A percentile compares a stretch with the other conserved stretches of the same genome.
Conservation (phyloP, 257 asterid species). For the Osmanthus fragrans region DNA sequence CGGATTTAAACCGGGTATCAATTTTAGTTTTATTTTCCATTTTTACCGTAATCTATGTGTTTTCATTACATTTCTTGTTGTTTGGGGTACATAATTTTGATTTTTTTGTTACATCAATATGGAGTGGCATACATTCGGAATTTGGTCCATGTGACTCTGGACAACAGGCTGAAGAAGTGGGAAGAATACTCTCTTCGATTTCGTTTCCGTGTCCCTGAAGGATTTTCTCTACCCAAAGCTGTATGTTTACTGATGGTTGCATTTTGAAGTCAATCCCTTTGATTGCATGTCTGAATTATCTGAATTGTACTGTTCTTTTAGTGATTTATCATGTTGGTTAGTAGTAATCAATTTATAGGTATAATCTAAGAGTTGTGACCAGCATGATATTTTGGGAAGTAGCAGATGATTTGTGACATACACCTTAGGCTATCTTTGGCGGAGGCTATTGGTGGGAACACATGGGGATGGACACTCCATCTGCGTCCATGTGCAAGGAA, state of each 20-base stretch:
- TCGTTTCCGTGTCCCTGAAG: slow-evolving; percentile 54
- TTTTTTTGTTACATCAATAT: slow-evolving; percentile 27
- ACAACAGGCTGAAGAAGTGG: slow-evolving; percentile 51
- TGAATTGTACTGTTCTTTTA: background rate
- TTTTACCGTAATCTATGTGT: background rate
- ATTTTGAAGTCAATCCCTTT: background rate
- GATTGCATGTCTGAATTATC: background rate
- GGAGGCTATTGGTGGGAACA: slow-evolving; percentile 3
- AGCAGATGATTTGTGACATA: background rate
- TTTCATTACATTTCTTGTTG: slow-evolving; percentile 3
- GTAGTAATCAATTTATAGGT: background rate
- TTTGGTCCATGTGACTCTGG: slow-evolving; percentile 33
- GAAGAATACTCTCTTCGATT: slow-evolving; percentile 48
- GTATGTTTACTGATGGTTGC: slow-evolving; percentile 25
- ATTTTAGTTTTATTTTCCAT: background rate
- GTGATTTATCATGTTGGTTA: background rate
- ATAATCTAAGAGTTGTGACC: background rate
- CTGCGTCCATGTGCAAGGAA: background rate
- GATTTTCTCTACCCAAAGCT: slow-evolving; percentile 35
- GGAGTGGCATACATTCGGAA: slow-evolving; percentile 39
- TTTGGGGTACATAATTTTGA: background rate
- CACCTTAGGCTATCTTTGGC: background rate
- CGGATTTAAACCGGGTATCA: slow-evolving; percentile 41
- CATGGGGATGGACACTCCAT: background rate
- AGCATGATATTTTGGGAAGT: background rate